Base-by-base conservation (phyloP, 2,329 filamentous ascomycete species). In the Colletotrichum sansevieriae region DNA sequence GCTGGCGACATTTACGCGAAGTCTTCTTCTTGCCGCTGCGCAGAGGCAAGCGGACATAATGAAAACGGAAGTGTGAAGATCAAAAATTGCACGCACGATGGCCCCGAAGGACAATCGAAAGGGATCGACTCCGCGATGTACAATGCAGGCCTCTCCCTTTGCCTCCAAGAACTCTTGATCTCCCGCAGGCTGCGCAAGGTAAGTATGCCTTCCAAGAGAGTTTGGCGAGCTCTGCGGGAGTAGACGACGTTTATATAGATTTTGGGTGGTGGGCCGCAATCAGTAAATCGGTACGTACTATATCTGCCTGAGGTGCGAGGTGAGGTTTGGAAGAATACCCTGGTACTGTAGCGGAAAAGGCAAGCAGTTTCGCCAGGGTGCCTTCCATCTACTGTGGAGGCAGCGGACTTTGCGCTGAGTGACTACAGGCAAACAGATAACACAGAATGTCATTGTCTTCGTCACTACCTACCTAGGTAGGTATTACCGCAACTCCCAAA, bases 91-190 rank as follows among this genome's bases (percentile, higher is more conserved):
- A 10, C 64, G 63, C 41, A 29, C 67, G 70, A 70, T 51, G 67
- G 67, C 60, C 67, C 70, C 59, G 63, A 63, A 71, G 70, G 70
- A 37, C 67, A 71, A 70, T 68, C 67, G 59, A 70, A 55, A 64
- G 33, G 66, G 63, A 60, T 49, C 46, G 55, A 68, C 67, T 61
- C 70, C 70, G 64, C 67, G 82, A 76, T 83, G 83, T 85, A 83
- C 83, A 83, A 84, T 85, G 83, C 83, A 85, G 83, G 82, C 78
- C 78, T 78, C 76, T 80, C 79, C 73, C 73, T 75, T 80, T 83
- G 78, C 76, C 73, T 72, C 64, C 73, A 73, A 75, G 77, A 71
- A 74, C 80, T 80, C 80, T 71, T 85, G 83, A 85, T 76, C 83
- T 74, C 75, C 76, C 74, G 8, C 71, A 73, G 71, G 74, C 78